phyloP scores from a whole-genome alignment of 768 basidiomycete species.

The Austroboletus eburneus region DNA sequence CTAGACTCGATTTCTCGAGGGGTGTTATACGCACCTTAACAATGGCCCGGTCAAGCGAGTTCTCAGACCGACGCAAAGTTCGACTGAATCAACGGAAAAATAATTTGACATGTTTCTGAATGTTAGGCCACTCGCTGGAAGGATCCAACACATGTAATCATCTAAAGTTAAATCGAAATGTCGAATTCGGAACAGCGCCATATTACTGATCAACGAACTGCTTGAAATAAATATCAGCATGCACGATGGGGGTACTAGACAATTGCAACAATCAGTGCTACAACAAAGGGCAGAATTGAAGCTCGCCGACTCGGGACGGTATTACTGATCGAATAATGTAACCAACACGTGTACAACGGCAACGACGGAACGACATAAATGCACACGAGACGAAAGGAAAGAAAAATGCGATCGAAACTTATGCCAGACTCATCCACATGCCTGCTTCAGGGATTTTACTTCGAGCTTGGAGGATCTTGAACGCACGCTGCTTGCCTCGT shows the following conservation, averaged over 20 bases:
- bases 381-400: constrained; percentile 1
- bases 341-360: constrained; percentile 10
- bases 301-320: constrained; percentile 3
- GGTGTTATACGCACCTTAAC: no score
- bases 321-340: constrained; percentile 33
- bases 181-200: not conserved
- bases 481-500: constrained; percentile 54
- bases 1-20: no score
- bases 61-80: no score
- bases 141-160: not conserved
- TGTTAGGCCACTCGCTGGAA: no score
- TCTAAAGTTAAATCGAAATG: no score
- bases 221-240: constrained; percentile 9
- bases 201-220: not conserved
- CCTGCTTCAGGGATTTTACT: constrained; percentile 64
- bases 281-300: constrained; percentile 28
- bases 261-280: constrained; percentile 24
- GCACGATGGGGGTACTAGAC: constrained; percentile 14
- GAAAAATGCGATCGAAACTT: constrained; percentile 1
- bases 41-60: no score
- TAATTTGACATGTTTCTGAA: no score
- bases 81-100: no score
- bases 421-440: constrained; percentile 81
- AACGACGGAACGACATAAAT: constrained; percentile 6
- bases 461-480: constrained; percentile 67